Base-by-base conservation (phyloP, 2,329 filamentous ascomycete species). In the Escovopsis weberi region DNA sequence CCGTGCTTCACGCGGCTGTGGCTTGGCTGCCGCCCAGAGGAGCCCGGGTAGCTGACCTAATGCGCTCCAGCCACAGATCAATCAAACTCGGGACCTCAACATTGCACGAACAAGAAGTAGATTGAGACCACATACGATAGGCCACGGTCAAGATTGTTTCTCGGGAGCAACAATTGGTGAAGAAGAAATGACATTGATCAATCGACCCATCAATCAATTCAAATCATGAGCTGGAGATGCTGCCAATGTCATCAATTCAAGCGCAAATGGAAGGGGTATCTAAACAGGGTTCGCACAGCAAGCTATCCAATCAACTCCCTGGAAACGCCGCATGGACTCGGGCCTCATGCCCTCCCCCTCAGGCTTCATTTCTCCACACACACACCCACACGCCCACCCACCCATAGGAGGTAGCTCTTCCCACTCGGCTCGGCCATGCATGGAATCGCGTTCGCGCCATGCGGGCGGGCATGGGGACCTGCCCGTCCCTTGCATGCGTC, bases 231-330 rank as follows among this genome's bases (percentile, higher is more conserved):
- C 23, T 32, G 28, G 8, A 28, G n/a, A 39, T 12, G 12, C 26
- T 28, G 26, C 12, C 18, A 12, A 15, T 12, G 19, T 15, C 26
- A 43, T 40, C 28, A 32, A 32, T 32, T 9, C 8, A 32, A 32
- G 28, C 28, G 28, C 28, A 23, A 23, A 33, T 43, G 43, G 40
- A 51, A 39, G 43, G 46, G 48, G 48, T 47, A 49, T 50, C 43
- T 9, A 32, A 32, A 32, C 28, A 32, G 28, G 8, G 11, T 11
- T 32, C 28, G 28, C 28, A 23, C 28, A 32, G 28, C 28, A 32
- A 6, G 8, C 28, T 37, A 48, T 40, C 47, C 48, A 43, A 43
- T 33, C 39, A 45, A 43, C 47, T 44, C 46, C 44, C 46, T 41
- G 32, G 40, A 39, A 40, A 42, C 39, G 34, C 41, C 39, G 26